These are phyloP conservation scores for Spongispora temasekensis DNA, from an alignment of 1,284 basidiomycete species.

Conservation along the genomic window DNA sequence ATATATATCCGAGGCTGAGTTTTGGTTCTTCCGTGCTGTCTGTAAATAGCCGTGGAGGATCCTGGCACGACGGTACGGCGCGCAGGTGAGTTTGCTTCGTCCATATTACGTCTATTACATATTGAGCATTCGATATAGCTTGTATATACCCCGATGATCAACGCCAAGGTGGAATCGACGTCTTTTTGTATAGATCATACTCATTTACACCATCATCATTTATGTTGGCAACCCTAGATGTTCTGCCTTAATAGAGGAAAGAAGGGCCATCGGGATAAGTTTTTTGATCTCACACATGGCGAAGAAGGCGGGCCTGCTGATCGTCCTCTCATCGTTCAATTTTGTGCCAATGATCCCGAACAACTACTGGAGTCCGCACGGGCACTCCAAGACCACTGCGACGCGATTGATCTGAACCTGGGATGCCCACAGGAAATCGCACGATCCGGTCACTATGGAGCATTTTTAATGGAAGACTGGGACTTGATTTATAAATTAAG, in stretches of 20 bases:
- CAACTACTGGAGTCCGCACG: slow-evolving; percentile 76
- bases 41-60: slow-evolving; percentile 80
- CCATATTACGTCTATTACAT: not conserved
- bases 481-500: slow-evolving; percentile 79
- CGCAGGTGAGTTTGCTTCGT: slow-evolving; percentile 50
- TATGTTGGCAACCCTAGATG: slow-evolving; percentile 44
- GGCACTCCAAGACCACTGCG: slow-evolving; percentile 74
- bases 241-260: slow-evolving; percentile 58
- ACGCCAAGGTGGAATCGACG: slow-evolving; percentile 67
- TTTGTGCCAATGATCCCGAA: slow-evolving; percentile 89
- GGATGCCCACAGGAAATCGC: slow-evolving; percentile 98
- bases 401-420: slow-evolving; percentile 94
- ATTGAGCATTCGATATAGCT: slow-evolving; percentile 48
- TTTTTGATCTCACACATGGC: slow-evolving; percentile 69
- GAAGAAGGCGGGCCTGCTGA: slow-evolving; percentile 69
- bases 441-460: slow-evolving; percentile 83
- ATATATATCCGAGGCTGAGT: not conserved
- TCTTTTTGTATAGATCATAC: not conserved
- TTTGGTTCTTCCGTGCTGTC: slow-evolving; percentile 4
- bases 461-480: slow-evolving; percentile 96
- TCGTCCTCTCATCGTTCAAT: slow-evolving; percentile 90
- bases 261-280: slow-evolving; percentile 56
- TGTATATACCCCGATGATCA: slow-evolving; percentile 97
- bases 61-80: slow-evolving; percentile 85
- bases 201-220: not conserved